A percentile compares a stretch with the other conserved stretches of the same genome.
phyloP scores from a whole-genome alignment of 164 flowering plant genomes.

The Stephania yunnanensis region DNA sequence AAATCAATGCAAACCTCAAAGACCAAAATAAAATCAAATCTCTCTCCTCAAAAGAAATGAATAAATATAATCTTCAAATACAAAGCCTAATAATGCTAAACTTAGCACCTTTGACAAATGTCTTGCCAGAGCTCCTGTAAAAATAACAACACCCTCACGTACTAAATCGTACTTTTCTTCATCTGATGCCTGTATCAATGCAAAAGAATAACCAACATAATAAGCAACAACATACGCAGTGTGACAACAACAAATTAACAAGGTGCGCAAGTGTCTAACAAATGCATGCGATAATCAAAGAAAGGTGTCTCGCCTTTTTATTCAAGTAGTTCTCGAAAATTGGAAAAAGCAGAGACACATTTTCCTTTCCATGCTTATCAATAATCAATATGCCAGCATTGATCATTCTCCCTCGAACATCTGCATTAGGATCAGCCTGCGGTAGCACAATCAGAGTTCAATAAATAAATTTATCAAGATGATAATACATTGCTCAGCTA shows the following conservation, averaged over 20 bases:
- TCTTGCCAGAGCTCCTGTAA: constrained; percentile 93
- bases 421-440: constrained; percentile 93
- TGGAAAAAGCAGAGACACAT: constrained; percentile 90
- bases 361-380: constrained; percentile 90
- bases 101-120: constrained; percentile 68
- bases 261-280: not conserved
- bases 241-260: not conserved
- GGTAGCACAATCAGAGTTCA: constrained; percentile 6
- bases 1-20: constrained; percentile 2
- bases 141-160: constrained; percentile 98
- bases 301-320: constrained; percentile 54
- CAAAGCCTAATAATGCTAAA: not conserved
- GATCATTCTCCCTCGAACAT: constrained; percentile 97
- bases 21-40: not conserved
- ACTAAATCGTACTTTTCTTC: constrained; percentile 94
- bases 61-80: not conserved
- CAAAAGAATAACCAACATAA: not conserved
- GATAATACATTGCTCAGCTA: not conserved
- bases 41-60: not conserved
- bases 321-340: constrained; percentile 96
- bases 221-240: not conserved
- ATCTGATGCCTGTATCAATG: constrained; percentile 62
- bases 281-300: not conserved
- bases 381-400: constrained; percentile 91
- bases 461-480: not conserved